Evolutionary conservation across 1,139 yeast species (phyloP).

Genomic region (Arxiozyma slooffiae): DNA sequence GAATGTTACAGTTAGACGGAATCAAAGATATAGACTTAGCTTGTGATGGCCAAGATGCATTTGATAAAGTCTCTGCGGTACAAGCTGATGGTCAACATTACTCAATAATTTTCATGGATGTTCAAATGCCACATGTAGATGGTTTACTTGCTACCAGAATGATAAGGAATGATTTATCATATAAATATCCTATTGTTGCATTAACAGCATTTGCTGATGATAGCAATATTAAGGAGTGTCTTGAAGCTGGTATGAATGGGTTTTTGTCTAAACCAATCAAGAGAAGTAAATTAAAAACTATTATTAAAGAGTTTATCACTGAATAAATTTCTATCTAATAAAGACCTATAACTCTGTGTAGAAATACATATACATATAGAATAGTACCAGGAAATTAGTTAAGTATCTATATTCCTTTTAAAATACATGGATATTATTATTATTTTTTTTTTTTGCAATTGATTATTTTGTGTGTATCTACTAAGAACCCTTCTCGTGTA

Average conservation of each 20-base stretch:
- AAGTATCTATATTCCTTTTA: background rate
- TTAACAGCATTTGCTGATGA: conserved; percentile 91
- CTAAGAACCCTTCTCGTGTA: too few relatives aligned
- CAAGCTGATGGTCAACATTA: conserved; percentile 34
- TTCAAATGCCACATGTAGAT: conserved; percentile 90
- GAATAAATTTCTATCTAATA: background rate
- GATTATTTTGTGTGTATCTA: background rate
- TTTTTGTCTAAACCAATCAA: conserved; percentile 81
- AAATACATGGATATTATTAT: background rate
- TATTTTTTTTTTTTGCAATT: background rate
- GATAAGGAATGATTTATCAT: conserved; percentile 58
- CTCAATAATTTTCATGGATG: conserved; percentile 87
- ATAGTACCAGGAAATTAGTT: too few relatives aligned
- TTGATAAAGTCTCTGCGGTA: conserved; percentile 49
- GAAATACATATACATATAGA: background rate
- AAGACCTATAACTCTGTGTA: background rate
- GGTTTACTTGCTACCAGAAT: conserved; percentile 74
- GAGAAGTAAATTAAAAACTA: conserved; percentile 51
- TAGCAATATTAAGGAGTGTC: conserved; percentile 67
- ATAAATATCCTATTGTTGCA: conserved; percentile 74
- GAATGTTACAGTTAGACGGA: conserved; percentile 80
- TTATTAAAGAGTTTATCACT: conserved; percentile 29
- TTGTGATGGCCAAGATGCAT: conserved; percentile 83
- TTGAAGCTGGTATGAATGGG: conserved; percentile 78
- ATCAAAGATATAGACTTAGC: conserved; percentile 63